Evolutionary conservation across 805 yeast genomes (phyloP).

Genomic region (Candida coleopterorum): DNA sequence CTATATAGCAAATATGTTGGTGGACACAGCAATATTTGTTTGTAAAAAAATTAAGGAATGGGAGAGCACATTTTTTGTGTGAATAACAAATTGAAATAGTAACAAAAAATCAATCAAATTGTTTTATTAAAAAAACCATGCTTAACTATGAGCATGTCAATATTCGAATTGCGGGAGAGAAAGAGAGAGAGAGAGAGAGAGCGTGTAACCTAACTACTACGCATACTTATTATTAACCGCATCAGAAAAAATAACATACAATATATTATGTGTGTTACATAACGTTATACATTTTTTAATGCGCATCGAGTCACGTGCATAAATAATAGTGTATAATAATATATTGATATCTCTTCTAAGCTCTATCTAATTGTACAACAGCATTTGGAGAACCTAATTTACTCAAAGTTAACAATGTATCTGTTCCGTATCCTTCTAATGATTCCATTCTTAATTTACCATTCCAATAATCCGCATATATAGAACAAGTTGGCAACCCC

Average conservation of each 20-base stretch:
- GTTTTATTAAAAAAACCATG: background rate
- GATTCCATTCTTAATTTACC: conserved; percentile 81
- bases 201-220: too few species aligned
- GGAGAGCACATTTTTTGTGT: too few species aligned
- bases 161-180: too few species aligned
- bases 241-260: too few species aligned
- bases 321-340: too few species aligned
- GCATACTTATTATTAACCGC: too few species aligned
- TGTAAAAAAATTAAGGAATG: too few species aligned
- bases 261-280: background rate
- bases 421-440: conserved; percentile 88
- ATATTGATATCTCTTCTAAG: too few species aligned
- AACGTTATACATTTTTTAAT: too few species aligned
- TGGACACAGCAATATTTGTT: too few species aligned
- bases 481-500: conserved; percentile 88
- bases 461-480: conserved; percentile 95
- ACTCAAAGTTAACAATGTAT: conserved; percentile 73
- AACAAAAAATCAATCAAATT: background rate
- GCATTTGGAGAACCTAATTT: conserved; percentile 69
- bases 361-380: conserved; percentile 67
- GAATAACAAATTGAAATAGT: background rate
- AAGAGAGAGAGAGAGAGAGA: background rate
- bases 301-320: background rate
- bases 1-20: too few species aligned
- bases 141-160: conserved; percentile 5